A percentile compares a stretch with the other conserved stretches of the same genome.
These are phyloP conservation scores for Oryza meyeriana DNA, from an alignment of 176 grass and related monocot genomes.

Conservation along the genomic window DNA sequence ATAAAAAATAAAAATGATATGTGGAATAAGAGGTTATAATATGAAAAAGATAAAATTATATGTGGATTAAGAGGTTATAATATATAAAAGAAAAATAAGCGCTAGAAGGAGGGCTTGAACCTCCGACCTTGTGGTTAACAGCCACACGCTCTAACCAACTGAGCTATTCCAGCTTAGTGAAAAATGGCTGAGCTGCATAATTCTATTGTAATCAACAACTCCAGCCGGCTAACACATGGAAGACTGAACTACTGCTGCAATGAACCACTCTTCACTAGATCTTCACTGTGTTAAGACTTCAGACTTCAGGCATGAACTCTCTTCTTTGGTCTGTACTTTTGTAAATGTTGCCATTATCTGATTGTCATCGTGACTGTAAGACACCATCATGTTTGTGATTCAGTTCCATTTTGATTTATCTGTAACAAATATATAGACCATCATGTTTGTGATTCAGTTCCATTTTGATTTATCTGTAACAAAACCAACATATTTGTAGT, in stretches of 20 bases:
- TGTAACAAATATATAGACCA: background rate
- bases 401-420: background rate
- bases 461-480: background rate
- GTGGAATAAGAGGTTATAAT: no score
- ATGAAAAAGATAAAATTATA: no score
- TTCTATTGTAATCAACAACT: no score
- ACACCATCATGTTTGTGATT: background rate
- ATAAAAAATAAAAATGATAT: no score
- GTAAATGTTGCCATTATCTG: background rate
- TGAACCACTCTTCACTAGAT: no score
- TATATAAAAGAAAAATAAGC: background rate
- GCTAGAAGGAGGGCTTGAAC: constrained; percentile 83
- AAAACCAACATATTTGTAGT: background rate
- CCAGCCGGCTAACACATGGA: no score
- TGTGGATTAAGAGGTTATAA: no score
- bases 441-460: background rate
- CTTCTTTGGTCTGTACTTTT: background rate
- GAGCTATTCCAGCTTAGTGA: constrained; percentile 67
- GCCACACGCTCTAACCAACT: constrained; percentile 92
- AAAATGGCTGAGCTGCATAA: no score
- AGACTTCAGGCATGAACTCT: no score
- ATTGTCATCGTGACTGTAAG: background rate
- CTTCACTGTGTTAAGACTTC: no score
- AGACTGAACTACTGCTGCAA: no score
- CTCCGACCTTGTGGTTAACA: constrained; percentile 96